phyloP scores from a whole-genome alignment of 1,139 yeast genomes.

The Keqinozyma sinolaborantium region DNA sequence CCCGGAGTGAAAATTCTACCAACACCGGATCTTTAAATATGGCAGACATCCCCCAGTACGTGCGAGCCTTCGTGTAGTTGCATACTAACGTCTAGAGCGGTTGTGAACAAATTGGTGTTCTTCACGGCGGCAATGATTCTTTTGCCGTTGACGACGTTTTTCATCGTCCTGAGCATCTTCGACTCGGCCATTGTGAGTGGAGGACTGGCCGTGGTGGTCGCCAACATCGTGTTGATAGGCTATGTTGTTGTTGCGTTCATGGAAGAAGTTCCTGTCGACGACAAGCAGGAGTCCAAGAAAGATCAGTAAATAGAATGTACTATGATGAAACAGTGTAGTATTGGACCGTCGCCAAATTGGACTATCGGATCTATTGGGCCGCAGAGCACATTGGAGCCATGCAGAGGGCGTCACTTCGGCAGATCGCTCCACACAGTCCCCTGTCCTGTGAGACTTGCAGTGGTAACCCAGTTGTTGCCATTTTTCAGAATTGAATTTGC shows the following conservation, averaged over 20 bases:
- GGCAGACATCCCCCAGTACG: slow-evolving; percentile 59
- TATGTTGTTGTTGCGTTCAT: slow-evolving; percentile 84
- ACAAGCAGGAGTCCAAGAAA: slow-evolving; percentile 19
- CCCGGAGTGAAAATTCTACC: too few relatives aligned
- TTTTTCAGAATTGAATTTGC: too few relatives aligned
- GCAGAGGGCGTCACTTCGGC: too few relatives aligned
- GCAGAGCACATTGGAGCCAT: too few relatives aligned
- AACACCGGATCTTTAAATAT: too few relatives aligned
- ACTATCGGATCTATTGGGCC: too few relatives aligned
- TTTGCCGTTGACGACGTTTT: slow-evolving; percentile 74
- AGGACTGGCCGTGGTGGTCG: slow-evolving; percentile 83
- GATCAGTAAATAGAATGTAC: too few relatives aligned
- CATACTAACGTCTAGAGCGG: slow-evolving; percentile 40
- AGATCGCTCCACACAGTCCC: too few relatives aligned
- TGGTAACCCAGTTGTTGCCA: too few relatives aligned
- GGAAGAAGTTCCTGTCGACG: slow-evolving; percentile 56
- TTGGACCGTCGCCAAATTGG: too few relatives aligned
- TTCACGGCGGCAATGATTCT: slow-evolving; percentile 89
- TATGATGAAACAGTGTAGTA: too few relatives aligned
- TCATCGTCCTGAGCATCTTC: slow-evolving; percentile 52
- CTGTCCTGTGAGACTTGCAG: too few relatives aligned
- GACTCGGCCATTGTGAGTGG: slow-evolving; percentile 76
- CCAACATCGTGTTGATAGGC: slow-evolving; percentile 82
- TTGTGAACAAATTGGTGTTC: slow-evolving; percentile 68
- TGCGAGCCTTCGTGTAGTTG: slow-evolving; percentile 8